Evolutionary conservation across 208 protist species (phyloP).

Genomic region (Borovskyia barvae): DNA sequence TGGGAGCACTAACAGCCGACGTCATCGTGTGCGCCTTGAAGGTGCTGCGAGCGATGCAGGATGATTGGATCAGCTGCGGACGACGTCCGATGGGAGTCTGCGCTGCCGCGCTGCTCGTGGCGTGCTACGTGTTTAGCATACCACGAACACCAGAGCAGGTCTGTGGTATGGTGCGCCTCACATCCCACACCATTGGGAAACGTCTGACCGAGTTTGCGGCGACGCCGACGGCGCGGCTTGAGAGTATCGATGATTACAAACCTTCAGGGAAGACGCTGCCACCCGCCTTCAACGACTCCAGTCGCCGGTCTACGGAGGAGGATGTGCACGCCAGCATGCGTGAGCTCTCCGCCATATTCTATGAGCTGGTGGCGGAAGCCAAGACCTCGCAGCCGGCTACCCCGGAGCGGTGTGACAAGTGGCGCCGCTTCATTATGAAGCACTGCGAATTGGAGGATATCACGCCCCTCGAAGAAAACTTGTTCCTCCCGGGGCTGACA

Average conservation of each 20-base stretch:
- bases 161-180: slow-evolving; percentile 84
- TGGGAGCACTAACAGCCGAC: slow-evolving; percentile 56
- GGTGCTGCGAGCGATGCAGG: slow-evolving; percentile 83
- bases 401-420: slow-evolving; percentile 72
- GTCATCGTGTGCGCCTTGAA: slow-evolving; percentile 87
- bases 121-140: slow-evolving; percentile 85
- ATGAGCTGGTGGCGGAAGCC: slow-evolving; percentile 83
- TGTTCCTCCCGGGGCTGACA: slow-evolving; percentile 53
- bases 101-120: slow-evolving; percentile 85
- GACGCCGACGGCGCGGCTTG: slow-evolving; percentile 63
- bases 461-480: slow-evolving; percentile 47
- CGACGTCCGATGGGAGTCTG: slow-evolving; percentile 89
- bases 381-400: slow-evolving; percentile 75
- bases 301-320: slow-evolving; percentile 48
- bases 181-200: slow-evolving; percentile 66
- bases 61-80: slow-evolving; percentile 91
- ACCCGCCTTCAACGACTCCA: slow-evolving; percentile 64
- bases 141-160: slow-evolving; percentile 79
- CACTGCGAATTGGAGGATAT: slow-evolving; percentile 78
- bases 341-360: slow-evolving; percentile 76
- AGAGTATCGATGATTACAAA: slow-evolving; percentile 81
- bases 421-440: slow-evolving; percentile 66
- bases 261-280: slow-evolving; percentile 59
- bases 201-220: slow-evolving; percentile 86
- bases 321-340: slow-evolving; percentile 72